Conservation (phyloP, 2,329 filamentous ascomycete genomes). For the Torrubiellomyces zombiae region DNA sequence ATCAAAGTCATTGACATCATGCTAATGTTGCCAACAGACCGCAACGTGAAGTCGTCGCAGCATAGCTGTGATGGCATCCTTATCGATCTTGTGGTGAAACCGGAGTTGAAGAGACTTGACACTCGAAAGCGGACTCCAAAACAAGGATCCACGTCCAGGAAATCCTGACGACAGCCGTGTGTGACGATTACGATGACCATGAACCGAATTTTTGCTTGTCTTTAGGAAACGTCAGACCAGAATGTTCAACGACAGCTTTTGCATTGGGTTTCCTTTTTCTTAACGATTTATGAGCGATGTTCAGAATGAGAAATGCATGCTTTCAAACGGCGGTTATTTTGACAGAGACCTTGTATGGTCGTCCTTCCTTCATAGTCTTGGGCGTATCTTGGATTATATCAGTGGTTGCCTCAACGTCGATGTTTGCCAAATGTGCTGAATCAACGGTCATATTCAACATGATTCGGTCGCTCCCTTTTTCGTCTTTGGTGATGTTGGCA, state of each 20-base stretch:
- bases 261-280: too few species aligned
- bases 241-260: too few species aligned
- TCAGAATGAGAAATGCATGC: conserved; percentile 4
- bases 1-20: neutral
- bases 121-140: conserved; percentile 15
- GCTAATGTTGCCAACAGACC: conserved; percentile 10
- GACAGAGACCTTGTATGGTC: conserved; percentile 17
- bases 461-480: conserved; percentile 19
- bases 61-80: conserved; percentile 17
- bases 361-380: conserved; percentile 15
- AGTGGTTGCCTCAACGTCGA: conserved; percentile 17
- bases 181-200: conserved; percentile 12
- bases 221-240: too few species aligned
- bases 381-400: conserved; percentile 16
- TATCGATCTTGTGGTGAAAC: conserved; percentile 18
- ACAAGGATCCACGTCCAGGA: conserved; percentile 11
- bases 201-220: too few species aligned
- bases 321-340: conserved; percentile 11
- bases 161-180: conserved; percentile 8
- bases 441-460: conserved; percentile 19
- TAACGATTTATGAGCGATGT: too few species aligned
- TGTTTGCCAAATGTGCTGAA: conserved; percentile 11
- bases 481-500: conserved; percentile 1
- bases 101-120: conserved; percentile 23
- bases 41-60: conserved; percentile 14